Base-by-base conservation (phyloP, 2,329 filamentous ascomycete genomes). In the Tolypocladium album region DNA sequence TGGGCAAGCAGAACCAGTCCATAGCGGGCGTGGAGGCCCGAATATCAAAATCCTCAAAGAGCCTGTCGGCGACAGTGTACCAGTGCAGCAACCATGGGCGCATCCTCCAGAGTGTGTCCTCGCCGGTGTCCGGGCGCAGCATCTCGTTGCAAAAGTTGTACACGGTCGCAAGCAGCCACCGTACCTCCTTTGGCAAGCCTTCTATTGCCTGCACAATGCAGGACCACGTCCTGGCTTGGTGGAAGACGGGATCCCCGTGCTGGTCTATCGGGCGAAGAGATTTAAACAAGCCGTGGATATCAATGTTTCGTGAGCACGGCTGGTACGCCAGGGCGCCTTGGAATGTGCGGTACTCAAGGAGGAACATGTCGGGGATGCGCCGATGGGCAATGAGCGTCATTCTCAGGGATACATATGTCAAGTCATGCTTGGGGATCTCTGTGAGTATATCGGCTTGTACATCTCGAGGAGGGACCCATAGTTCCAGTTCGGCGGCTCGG, bases 141-240 rank as follows among this genome's bases (percentile, higher is more conserved):
- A 70, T 67, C 31, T 69, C 64, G 59, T 59, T 67, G 57, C 68
- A 60, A 24, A 73, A 69, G 63, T 72, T 66, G 62, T 69, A 74
- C 27, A 72, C 61, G 52, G 57, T 66, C 36, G 69, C 64, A 31
- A 72, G 67, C 39, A 73, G 59, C 71, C 65, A 73, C 63, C 72
- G 67, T 47, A 73, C 58, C 39, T 69, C 65, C 53, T 64, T 69
- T 20, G 70, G 70, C 1, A 74, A 59, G 7, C 38, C 12, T 2
- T 40, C 6, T 0, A 34, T 22, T 6, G 65, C 61, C 58, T 74
- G 72, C 2, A 66, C 34, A 12, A 64, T 63, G 58, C 72, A 74
- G 6, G 69, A 68, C 72, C 72, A 74, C 7, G 61, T 55, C 20
- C 72, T 67, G 20, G 70, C 71, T 24, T 60, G 45, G 38, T 62